These are phyloP conservation scores for Pythium myriotylum DNA, from an alignment of 352 stramenopile species.

Conservation along the genomic window DNA sequence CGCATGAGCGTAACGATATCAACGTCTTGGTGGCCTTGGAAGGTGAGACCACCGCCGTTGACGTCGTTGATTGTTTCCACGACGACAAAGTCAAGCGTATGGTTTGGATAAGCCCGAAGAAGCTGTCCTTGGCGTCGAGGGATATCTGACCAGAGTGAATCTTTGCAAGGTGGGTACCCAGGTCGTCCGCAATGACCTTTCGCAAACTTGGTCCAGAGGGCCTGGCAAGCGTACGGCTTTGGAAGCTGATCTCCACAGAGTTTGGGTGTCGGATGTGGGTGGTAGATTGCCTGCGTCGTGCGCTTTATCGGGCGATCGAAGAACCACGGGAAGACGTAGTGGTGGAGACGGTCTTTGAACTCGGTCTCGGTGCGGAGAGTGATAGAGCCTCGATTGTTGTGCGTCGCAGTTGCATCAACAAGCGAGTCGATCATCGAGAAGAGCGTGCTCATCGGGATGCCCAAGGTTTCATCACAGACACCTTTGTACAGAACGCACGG, in stretches of 20 bases:
- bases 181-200: slow-evolving; percentile 1
- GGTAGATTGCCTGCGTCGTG: slow-evolving; percentile 24
- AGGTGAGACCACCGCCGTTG: not conserved
- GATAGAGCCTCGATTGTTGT: not conserved
- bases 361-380: slow-evolving; percentile 5
- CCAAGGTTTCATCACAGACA: slow-evolving; percentile 3
- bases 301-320: slow-evolving; percentile 15
- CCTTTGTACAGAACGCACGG: slow-evolving; percentile 20
- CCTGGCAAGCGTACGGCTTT: not conserved
- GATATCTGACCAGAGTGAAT: slow-evolving; percentile 2
- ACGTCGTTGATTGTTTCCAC: slow-evolving; percentile 5
- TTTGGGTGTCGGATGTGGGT: not conserved
- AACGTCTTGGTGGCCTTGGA: slow-evolving; percentile 11
- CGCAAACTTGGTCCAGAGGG: slow-evolving; percentile 3
- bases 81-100: slow-evolving; percentile 9
- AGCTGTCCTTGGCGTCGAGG: not conserved
- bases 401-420: slow-evolving; percentile 2
- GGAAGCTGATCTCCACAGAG: not conserved
- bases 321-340: slow-evolving; percentile 27
- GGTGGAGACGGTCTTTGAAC: slow-evolving; percentile 22
- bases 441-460: not conserved
- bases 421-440: slow-evolving; percentile 14
- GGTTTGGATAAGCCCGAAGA: not conserved
- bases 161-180: not conserved
- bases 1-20: slow-evolving; percentile 17